These are phyloP conservation scores for Phytophthora syringae DNA, from an alignment of 352 stramenopile species.

Conservation along the genomic window DNA sequence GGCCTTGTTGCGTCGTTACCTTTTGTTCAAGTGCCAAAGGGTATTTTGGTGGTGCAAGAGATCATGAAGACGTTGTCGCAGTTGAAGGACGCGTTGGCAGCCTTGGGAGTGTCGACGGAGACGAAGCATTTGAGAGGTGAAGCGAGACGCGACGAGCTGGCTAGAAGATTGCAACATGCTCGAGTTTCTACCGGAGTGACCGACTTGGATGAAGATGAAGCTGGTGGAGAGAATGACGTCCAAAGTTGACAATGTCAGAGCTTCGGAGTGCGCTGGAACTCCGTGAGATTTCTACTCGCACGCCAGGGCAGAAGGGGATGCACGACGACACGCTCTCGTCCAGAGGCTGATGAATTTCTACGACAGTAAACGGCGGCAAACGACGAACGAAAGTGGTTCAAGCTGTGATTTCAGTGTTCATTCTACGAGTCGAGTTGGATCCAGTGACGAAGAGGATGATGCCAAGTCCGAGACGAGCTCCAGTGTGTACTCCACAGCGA, in stretches of 20 bases:
- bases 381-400: background rate
- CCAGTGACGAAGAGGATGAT: slow-evolving; percentile 24
- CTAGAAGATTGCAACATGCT: slow-evolving; percentile 28
- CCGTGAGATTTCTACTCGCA: slow-evolving; percentile 42
- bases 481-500: slow-evolving; percentile 46
- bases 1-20: background rate
- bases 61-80: slow-evolving; percentile 25
- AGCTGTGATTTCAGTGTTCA: background rate
- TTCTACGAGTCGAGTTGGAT: background rate
- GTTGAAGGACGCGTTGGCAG: slow-evolving; percentile 44
- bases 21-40: background rate
- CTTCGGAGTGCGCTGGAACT: slow-evolving; percentile 47
- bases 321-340: slow-evolving; percentile 45
- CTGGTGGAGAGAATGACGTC: slow-evolving; percentile 2
- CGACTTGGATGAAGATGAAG: background rate
- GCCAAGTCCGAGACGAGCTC: slow-evolving; percentile 38
- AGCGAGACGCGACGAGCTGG: slow-evolving; percentile 40
- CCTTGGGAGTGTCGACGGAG: slow-evolving; percentile 40
- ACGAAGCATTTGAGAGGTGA: slow-evolving; percentile 45
- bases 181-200: slow-evolving; percentile 1
- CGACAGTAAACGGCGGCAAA: background rate
- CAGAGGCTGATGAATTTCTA: slow-evolving; percentile 46
- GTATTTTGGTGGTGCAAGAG: background rate
- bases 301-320: slow-evolving; percentile 55
- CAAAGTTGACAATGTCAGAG: slow-evolving; percentile 34